phyloP scores from a whole-genome alignment of 129 eudicot genomes.

The Logfia minima region DNA sequence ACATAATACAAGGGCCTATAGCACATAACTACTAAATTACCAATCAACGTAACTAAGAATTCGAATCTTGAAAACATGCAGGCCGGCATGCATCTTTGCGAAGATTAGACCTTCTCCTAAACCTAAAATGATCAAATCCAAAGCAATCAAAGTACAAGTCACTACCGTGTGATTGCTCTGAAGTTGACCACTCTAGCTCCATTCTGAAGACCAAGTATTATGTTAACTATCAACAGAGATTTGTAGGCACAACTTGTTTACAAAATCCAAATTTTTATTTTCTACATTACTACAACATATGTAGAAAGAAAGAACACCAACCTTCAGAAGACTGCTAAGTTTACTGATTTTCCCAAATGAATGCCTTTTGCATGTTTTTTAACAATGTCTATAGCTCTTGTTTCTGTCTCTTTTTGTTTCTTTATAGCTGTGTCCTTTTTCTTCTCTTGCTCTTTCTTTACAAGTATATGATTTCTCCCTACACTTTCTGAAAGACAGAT shows the following conservation, averaged over 20 bases:
- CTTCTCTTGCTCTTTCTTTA: slow-evolving; percentile 33
- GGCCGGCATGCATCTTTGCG: neutral
- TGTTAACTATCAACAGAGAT: slow-evolving; percentile 4
- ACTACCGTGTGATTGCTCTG: slow-evolving; percentile 13
- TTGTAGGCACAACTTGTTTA: slow-evolving; percentile 15
- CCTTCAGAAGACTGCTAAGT: slow-evolving; percentile 30
- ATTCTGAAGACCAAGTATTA: slow-evolving; percentile 9
- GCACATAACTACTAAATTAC: neutral
- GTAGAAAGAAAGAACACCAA: slow-evolving; percentile 9
- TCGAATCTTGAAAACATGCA: neutral
- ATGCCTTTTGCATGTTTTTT: slow-evolving; percentile 32
- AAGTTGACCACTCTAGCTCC: slow-evolving; percentile 23
- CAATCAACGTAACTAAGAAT: neutral
- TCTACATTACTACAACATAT: slow-evolving; percentile 32
- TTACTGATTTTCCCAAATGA: slow-evolving; percentile 34
- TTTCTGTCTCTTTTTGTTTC: slow-evolving; percentile 26
- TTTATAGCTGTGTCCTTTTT: slow-evolving; percentile 19
- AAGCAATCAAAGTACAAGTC: slow-evolving; percentile 21
- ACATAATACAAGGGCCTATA: neutral
- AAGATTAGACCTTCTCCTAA: slow-evolving; percentile 4
- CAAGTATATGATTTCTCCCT: slow-evolving; percentile 11
- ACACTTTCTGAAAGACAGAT: slow-evolving; percentile 28
- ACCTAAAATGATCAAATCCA: slow-evolving; percentile 18
- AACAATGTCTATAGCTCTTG: slow-evolving; percentile 23
- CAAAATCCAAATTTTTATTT: slow-evolving; percentile 23